Conservation (phyloP, 306 rosid species). For the Hippophae tibetana region DNA sequence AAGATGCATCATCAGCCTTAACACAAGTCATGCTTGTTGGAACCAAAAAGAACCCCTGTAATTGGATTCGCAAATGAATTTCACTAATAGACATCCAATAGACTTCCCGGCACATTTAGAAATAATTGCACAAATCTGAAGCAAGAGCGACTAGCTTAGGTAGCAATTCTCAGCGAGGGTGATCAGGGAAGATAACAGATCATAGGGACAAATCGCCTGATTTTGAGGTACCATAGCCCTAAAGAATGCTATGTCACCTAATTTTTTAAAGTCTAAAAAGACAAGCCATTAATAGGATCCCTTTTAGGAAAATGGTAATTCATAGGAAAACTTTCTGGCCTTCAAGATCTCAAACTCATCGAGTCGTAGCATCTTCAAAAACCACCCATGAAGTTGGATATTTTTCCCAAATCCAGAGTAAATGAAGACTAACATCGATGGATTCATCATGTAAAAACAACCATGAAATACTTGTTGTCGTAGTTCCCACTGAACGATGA, state of each 20-base stretch:
- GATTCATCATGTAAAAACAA: background rate
- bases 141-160: constrained; percentile 3
- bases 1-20: constrained; percentile 12
- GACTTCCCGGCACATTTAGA: background rate
- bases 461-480: constrained; percentile 1
- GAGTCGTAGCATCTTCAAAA: constrained; percentile 6
- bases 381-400: background rate
- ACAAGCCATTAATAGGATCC: background rate
- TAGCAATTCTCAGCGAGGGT: background rate
- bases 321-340: background rate
- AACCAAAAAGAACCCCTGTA: background rate
- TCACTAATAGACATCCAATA: background rate
- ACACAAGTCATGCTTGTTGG: background rate
- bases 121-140: background rate
- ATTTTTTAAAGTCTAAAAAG: constrained; percentile 3
- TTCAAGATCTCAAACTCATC: constrained; percentile 20
- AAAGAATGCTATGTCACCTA: constrained; percentile 11
- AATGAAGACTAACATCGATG: constrained; percentile 1
- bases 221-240: constrained; percentile 5
- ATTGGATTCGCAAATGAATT: background rate
- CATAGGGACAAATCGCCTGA: constrained; percentile 2
- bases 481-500: constrained; percentile 8
- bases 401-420: constrained; percentile 2
- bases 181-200: background rate
- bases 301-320: background rate